These are phyloP conservation scores for Penicillium sp. DNA, from an alignment of 2,329 filamentous ascomycete species.

Conservation along the genomic window DNA sequence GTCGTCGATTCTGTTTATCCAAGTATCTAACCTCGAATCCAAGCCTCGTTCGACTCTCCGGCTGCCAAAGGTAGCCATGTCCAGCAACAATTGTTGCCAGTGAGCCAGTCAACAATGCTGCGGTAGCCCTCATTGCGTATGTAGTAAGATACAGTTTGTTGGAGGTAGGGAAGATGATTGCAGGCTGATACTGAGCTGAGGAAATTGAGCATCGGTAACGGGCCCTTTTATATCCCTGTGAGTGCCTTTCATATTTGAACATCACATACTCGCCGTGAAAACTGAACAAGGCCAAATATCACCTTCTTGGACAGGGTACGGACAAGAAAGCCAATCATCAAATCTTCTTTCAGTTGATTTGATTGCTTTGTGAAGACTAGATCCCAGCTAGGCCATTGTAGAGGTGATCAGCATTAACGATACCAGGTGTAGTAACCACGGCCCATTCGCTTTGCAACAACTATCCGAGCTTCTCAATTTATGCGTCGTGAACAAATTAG, in stretches of 20 bases:
- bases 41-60: slow-evolving; percentile 48
- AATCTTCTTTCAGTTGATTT: not conserved
- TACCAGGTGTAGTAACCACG: not conserved
- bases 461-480: not conserved
- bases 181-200: not conserved
- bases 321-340: not conserved
- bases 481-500: not conserved
- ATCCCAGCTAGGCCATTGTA: not conserved
- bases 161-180: not conserved
- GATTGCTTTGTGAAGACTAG: not conserved
- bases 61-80: slow-evolving; percentile 50
- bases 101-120: not conserved
- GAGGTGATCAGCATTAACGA: not conserved
- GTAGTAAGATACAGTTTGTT: not conserved
- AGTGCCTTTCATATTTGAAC: not conserved
- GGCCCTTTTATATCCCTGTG: not conserved
- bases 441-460: not conserved
- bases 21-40: slow-evolving; percentile 42
- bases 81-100: slow-evolving; percentile 31
- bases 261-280: not conserved
- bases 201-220: not conserved
- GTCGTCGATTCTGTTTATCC: not conserved
- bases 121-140: not conserved
- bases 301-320: not conserved
- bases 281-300: not conserved